phyloP scores from a whole-genome alignment of 306 rosid genomes.

The Canavalia ensiformis region DNA sequence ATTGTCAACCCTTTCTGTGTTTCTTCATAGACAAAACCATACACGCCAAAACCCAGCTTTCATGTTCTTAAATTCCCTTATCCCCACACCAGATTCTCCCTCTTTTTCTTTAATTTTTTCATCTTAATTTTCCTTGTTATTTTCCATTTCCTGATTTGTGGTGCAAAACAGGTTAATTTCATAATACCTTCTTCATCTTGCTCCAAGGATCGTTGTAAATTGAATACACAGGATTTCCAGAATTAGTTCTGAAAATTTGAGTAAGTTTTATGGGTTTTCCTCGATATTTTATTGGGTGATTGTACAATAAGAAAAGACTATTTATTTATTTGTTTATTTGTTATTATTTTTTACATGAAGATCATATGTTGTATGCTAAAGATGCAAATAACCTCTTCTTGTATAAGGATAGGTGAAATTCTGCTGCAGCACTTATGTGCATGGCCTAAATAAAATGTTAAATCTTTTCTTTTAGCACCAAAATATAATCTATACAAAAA shows the following conservation, averaged over 20 bases:
- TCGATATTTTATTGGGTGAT: neutral
- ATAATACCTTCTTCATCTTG: constrained; percentile 29
- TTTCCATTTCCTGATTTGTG: constrained; percentile 19
- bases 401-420: constrained; percentile 21
- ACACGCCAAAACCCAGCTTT: constrained; percentile 49
- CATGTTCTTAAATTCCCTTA: neutral
- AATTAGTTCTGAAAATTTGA: constrained; percentile 9
- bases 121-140: constrained; percentile 29
- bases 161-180: constrained; percentile 31
- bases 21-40: constrained; percentile 21
- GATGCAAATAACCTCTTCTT: constrained; percentile 32
- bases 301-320: constrained; percentile 8
- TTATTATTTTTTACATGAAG: neutral
- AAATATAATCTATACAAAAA: neutral
- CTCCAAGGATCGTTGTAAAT: constrained; percentile 21
- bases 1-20: constrained; percentile 34
- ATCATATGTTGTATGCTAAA: constrained; percentile 25
- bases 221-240: constrained; percentile 23
- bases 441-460: neutral
- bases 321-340: neutral
- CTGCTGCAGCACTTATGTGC: constrained; percentile 4
- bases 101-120: constrained; percentile 18
- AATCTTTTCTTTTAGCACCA: neutral
- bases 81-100: neutral
- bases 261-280: constrained; percentile 47